Evolutionary conservation across 164 flowering plant species (phyloP), one percentile per base, ranked within the genome.

Genomic region (Echeveria elegans): DNA sequence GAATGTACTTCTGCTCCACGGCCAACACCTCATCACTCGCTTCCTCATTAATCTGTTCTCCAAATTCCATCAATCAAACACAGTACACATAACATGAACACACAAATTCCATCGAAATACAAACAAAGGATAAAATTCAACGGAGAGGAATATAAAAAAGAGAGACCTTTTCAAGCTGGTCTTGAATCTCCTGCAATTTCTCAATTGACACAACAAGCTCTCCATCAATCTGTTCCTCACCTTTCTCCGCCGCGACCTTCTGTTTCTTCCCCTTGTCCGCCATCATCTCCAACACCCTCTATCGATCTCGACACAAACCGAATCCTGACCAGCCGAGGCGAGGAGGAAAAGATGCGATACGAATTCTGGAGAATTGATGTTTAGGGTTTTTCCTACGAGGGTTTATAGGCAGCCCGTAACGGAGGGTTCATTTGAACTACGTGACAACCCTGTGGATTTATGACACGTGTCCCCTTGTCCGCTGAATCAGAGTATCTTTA

Each of bases 11-110:
- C 81, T 87, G 92, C 72, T 94, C 97, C 21, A 94, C 83, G 77
- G 85, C 93, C 77, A 94, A 71, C 30, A 94, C 93, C 72, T 91
- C 81, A 65, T 94, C 97, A 73, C 92, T 88, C 34, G 90, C 96
- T 77, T 94, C 87, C 74, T 92, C 99, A 67, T 88, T 92, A 48
- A 91, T 81, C 97, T 94, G 61, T 18, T 15, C 5, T 5, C 5
- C 59, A 28, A 28, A 16, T 5, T 11, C n/a, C 40, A 61, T 4
- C 16, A 61, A 61, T 1, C 7, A 7, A 61, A 18, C 14, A 61
- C 28, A 34, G 7, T n/a, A 38, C 41, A 14, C 15, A 43, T 12
- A 61, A 66, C 15, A 28, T 38, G n/a, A n/a, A n/a, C n/a, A n/a
- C n/a, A n/a, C 61, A 31, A 36, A 67, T 30, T 66, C 29, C 19